Base-by-base conservation (phyloP, 495 filamentous ascomycete genomes). In the Staphylotrichum tortipilum region DNA sequence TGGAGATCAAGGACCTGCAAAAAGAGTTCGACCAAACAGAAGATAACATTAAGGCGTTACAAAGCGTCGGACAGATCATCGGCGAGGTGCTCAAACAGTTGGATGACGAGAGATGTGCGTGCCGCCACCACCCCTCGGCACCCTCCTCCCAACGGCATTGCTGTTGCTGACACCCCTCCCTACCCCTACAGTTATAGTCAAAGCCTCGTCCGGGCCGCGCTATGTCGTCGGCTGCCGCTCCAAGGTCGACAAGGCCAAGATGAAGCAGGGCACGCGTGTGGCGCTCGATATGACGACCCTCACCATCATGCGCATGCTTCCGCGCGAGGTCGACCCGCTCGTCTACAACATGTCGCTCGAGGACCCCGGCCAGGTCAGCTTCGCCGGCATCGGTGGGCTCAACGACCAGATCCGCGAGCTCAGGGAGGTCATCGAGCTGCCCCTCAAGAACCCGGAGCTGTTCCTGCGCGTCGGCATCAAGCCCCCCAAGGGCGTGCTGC, bases 331-430 rank as follows among this genome's bases (percentile, higher is more conserved):
- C 55, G 94, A 99, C 64, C 94, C 94, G 15, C 72, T 97, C 56
- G 94, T 99, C 43, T 99, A 99, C 78, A 99, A 96, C 75, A 99
- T 99, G 94, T 99, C 94, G 35, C 72, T 99, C 49, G 94, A 97
- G 69, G 94, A 99, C 63, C 92, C 94, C 1, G 94, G 94, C 17
- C 89, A 96, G 67, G 85, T 99, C 67, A 95, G 85, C 74, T 99
- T 99, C 62, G 91, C 83, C n/a, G 94, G 94, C 55, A 99, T 99
- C 61, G 94, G 94, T 72, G 94, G 94, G 56, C 70, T 99, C 60
- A 99, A 99, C 69, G 94, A 99, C 54, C 94, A 99, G 71, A 99
- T 99, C 63, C 78, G 94, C 70, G 94, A 99, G 71, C 73, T 99
- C 50, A 80, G 94, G 57, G 94, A 99, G 70, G 94, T 99, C 44